phyloP scores from a whole-genome alignment of 306 rosid species.

The Mimosa bimucronata region DNA sequence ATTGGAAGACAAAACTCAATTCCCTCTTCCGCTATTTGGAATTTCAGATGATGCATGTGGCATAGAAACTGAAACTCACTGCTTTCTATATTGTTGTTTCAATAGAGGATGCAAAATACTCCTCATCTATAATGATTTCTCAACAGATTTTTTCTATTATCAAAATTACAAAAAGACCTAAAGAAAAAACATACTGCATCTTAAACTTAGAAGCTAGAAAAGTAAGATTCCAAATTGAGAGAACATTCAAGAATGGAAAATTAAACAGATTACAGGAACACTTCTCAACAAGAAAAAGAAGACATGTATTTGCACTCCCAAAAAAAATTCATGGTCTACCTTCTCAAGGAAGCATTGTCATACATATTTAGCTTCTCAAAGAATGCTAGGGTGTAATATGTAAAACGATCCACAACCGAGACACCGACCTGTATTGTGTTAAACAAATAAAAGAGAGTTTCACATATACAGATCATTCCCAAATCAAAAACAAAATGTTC shows the following conservation, averaged over 20 bases:
- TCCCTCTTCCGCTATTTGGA: background rate
- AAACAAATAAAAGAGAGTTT: slow-evolving; percentile 25
- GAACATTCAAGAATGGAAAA: slow-evolving; percentile 26
- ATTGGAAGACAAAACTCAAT: background rate
- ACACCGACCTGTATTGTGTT: slow-evolving; percentile 76
- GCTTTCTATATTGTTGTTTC: background rate
- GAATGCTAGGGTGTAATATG: slow-evolving; percentile 89
- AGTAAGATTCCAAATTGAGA: slow-evolving; percentile 32
- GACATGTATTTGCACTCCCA: background rate
- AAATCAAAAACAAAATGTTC: slow-evolving; percentile 16
- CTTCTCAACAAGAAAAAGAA: slow-evolving; percentile 26
- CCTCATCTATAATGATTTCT: too few species aligned
- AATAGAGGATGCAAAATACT: too few species aligned
- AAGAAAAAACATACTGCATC: background rate
- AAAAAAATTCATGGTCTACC: slow-evolving; percentile 45
- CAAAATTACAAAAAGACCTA: background rate
- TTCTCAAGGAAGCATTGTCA: slow-evolving; percentile 89
- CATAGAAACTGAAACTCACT: background rate
- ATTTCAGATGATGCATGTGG: background rate
- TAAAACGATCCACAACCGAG: slow-evolving; percentile 95
- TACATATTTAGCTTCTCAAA: slow-evolving; percentile 93
- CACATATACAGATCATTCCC: slow-evolving; percentile 6
- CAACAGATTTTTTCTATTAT: too few species aligned
- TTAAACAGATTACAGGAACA: background rate
- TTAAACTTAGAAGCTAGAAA: slow-evolving; percentile 9